Evolutionary conservation across 768 basidiomycete genomes (phyloP).

Genomic region (Fistulinella prunicolor): DNA sequence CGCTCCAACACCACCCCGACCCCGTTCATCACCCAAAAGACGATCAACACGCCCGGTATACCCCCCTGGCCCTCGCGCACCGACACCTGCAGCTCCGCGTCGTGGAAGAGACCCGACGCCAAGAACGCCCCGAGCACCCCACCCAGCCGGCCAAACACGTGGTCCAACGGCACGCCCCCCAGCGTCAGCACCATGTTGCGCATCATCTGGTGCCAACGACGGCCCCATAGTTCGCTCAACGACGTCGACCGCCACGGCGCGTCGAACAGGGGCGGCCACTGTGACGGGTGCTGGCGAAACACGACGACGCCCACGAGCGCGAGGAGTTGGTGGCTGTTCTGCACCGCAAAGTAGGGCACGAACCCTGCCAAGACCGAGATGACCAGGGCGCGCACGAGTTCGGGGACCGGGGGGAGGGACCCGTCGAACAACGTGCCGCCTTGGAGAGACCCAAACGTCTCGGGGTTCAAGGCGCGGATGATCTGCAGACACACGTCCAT

Average conservation of each 20-base stretch:
- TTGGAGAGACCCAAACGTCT: constrained; percentile 33
- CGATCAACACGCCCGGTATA: constrained; percentile 39
- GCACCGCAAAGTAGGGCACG: constrained; percentile 44
- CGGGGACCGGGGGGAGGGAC: constrained; percentile 29
- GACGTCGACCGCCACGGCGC: constrained; percentile 56
- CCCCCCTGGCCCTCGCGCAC: constrained; percentile 47
- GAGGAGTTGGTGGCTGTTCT: constrained; percentile 38
- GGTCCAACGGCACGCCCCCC: constrained; percentile 43
- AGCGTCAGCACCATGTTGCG: constrained; percentile 44
- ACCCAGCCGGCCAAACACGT: constrained; percentile 48
- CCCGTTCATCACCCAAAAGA: constrained; percentile 59
- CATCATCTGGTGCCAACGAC: constrained; percentile 66
- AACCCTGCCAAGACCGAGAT: constrained; percentile 44
- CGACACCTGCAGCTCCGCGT: constrained; percentile 53
- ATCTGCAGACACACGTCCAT: constrained; percentile 15
- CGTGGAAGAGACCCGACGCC: constrained; percentile 57
- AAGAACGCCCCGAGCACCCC: constrained; percentile 56
- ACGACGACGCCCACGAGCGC: constrained; percentile 44
- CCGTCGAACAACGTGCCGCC: constrained; percentile 38
- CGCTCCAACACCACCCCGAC: constrained; percentile 51
- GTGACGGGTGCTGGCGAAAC: constrained; percentile 43
- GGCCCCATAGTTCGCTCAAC: constrained; percentile 57
- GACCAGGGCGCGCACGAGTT: constrained; percentile 39
- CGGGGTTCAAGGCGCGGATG: constrained; percentile 34
- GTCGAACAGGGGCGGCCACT: constrained; percentile 64